These are phyloP conservation scores for Myxozyma neotropica DNA, from an alignment of 805 yeast genomes.

Conservation along the genomic window DNA sequence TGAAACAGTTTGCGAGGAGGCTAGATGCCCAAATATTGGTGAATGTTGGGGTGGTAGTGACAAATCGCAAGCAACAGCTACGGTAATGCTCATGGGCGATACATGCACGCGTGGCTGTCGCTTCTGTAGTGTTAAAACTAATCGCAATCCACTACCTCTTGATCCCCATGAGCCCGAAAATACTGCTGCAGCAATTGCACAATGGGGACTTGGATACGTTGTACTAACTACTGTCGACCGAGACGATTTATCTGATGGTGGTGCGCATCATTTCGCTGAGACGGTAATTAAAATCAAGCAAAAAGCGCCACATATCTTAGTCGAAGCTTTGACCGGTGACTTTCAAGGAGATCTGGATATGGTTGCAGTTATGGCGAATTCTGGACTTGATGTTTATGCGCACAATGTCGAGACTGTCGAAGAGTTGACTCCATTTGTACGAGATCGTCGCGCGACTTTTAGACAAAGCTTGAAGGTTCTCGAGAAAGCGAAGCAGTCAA, in stretches of 20 bases:
- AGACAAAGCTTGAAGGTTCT: constrained; percentile 82
- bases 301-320: constrained; percentile 87
- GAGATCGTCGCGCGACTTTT: constrained; percentile 96
- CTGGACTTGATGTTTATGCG: constrained; percentile 95
- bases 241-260: constrained; percentile 93
- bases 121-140: constrained; percentile 95
- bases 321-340: constrained; percentile 93
- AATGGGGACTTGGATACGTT: constrained; percentile 98
- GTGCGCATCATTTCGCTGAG: constrained; percentile 84
- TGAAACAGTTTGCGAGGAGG: constrained; percentile 87
- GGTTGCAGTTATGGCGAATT: constrained; percentile 76
- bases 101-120: constrained; percentile 99
- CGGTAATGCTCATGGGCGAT: constrained; percentile 97
- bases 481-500: constrained; percentile 74
- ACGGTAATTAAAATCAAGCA: constrained; percentile 82
- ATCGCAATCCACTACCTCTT: constrained; percentile 79
- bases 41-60: constrained; percentile 99
- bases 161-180: constrained; percentile 98
- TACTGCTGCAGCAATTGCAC: constrained; percentile 93
- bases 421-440: constrained; percentile 86
- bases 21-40: constrained; percentile 98
- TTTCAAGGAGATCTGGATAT: constrained; percentile 85
- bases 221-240: constrained; percentile 97
- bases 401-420: constrained; percentile 97
- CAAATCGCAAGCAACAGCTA: constrained; percentile 90